Percentiles rank a stretch among this genome's conserved stretches.
These are phyloP conservation scores for Pseudocercospora cruenta DNA, from an alignment of 2,329 filamentous ascomycete genomes.

Conservation along the genomic window DNA sequence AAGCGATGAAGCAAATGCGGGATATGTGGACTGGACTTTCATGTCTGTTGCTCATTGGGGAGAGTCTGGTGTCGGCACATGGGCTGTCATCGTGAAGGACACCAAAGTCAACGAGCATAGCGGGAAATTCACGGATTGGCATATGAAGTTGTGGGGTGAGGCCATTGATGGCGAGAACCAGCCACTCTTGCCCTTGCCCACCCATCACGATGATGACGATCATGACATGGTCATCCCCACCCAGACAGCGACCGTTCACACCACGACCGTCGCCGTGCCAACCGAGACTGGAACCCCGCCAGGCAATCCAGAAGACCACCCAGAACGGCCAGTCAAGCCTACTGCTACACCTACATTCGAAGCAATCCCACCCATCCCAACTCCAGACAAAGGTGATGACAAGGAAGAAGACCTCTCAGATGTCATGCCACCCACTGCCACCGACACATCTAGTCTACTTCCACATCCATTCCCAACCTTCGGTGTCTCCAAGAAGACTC, in stretches of 20 bases:
- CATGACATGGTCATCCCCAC: slow-evolving; percentile 69
- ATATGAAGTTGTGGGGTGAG: slow-evolving; percentile 92
- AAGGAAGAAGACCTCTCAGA: slow-evolving; percentile 28
- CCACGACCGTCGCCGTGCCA: slow-evolving; percentile 58
- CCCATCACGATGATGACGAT: slow-evolving; percentile 79
- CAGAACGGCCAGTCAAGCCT: slow-evolving; percentile 61
- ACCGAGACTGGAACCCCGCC: slow-evolving; percentile 50
- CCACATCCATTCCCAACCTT: slow-evolving; percentile 90
- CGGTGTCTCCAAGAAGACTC: slow-evolving; percentile 81
- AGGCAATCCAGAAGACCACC: slow-evolving; percentile 52
- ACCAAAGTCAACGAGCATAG: slow-evolving; percentile 73
- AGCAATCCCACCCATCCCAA: slow-evolving; percentile 44
- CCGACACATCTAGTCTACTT: slow-evolving; percentile 62
- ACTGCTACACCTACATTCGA: slow-evolving; percentile 30
- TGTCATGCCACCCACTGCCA: slow-evolving; percentile 27
- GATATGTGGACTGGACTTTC: slow-evolving; percentile 96
- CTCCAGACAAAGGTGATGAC: slow-evolving; percentile 33
- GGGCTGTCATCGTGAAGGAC: slow-evolving; percentile 90
- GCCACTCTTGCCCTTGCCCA: slow-evolving; percentile 76
- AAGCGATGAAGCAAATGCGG: slow-evolving; percentile 66
- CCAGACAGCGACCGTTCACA: slow-evolving; percentile 59
- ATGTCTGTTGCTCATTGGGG: slow-evolving; percentile 99
- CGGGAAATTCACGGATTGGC: slow-evolving; percentile 87
- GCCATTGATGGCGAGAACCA: slow-evolving; percentile 75
- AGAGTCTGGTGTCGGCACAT: slow-evolving; percentile 82